Evolutionary conservation across 2,329 filamentous ascomycete genomes (phyloP).

Genomic region (Diaporthe ampelina): DNA sequence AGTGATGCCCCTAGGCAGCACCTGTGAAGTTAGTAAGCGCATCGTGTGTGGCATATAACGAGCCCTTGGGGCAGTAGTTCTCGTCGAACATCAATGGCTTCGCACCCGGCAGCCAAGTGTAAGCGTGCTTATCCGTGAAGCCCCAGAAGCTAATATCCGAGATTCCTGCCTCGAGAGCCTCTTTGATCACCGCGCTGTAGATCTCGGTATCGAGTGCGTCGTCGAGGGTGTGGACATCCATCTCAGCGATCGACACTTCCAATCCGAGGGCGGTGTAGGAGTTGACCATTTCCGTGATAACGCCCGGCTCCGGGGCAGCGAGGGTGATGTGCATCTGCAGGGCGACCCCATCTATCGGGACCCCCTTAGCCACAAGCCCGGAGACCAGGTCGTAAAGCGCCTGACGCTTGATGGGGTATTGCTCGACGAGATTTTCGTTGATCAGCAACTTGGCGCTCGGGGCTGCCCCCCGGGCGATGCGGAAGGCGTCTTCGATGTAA

Average conservation of each 20-base stretch:
- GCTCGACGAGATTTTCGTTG: background rate
- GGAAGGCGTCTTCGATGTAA: background rate
- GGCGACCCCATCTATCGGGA: conserved; percentile 1
- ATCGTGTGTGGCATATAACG: background rate
- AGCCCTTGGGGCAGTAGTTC: background rate
- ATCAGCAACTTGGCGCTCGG: background rate
- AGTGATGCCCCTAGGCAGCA: background rate
- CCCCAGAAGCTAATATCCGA: background rate
- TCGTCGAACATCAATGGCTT: background rate
- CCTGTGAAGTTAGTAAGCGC: background rate
- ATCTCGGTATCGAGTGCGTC: background rate
- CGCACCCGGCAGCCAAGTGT: background rate
- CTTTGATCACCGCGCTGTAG: background rate
- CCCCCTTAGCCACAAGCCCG: background rate
- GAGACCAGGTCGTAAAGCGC: background rate
- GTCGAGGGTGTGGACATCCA: background rate
- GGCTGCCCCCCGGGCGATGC: background rate
- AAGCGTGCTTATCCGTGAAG: background rate
- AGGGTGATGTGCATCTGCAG: background rate
- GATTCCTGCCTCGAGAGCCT: background rate
- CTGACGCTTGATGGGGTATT: background rate
- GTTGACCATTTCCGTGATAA: background rate
- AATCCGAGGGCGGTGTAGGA: background rate
- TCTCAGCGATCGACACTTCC: background rate
- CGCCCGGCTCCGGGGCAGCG: background rate